phyloP scores from a whole-genome alignment of 129 eudicot species.

The Dittrichia graveolens region DNA sequence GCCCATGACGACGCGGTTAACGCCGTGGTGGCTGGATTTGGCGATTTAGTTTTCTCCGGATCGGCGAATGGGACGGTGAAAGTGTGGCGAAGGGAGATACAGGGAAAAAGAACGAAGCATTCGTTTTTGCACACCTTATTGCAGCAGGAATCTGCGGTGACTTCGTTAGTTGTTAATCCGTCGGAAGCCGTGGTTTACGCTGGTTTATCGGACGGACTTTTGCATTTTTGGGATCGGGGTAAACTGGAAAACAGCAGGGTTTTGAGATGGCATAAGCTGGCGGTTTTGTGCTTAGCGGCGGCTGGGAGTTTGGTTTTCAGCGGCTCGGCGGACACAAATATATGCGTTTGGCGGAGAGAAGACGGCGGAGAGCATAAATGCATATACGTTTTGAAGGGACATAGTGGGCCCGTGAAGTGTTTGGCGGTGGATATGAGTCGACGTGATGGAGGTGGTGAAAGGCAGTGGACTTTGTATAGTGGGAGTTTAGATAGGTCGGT shows the following conservation, averaged over 20 bases:
- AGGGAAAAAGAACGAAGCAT: slow-evolving; percentile 74
- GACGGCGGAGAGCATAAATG: slow-evolving; percentile 68
- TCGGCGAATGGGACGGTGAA: slow-evolving; percentile 71
- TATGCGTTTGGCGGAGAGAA: slow-evolving; percentile 69
- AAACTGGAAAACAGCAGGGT: slow-evolving; percentile 49
- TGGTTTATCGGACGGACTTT: slow-evolving; percentile 70
- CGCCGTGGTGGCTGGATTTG: slow-evolving; percentile 53
- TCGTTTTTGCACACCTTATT: slow-evolving; percentile 51
- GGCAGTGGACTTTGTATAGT: slow-evolving; percentile 55
- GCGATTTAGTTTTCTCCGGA: slow-evolving; percentile 56
- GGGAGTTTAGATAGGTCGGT: slow-evolving; percentile 82
- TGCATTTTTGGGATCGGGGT: slow-evolving; percentile 69
- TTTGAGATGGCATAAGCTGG: slow-evolving; percentile 57
- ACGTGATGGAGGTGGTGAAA: slow-evolving; percentile 18
- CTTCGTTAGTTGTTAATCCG: slow-evolving; percentile 57
- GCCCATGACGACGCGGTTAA: slow-evolving; percentile 69
- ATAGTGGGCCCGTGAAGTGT: slow-evolving; percentile 73
- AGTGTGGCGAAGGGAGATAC: slow-evolving; percentile 63
- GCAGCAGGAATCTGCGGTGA: slow-evolving; percentile 71
- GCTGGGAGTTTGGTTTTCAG: slow-evolving; percentile 56
- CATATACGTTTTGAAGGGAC: slow-evolving; percentile 67
- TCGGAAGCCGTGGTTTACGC: slow-evolving; percentile 48
- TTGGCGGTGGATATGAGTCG: slow-evolving; percentile 49
- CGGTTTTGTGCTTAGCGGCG: slow-evolving; percentile 58
- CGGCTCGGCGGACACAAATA: slow-evolving; percentile 78